Evolutionary conservation across 306 rosid genomes (phyloP).

Genomic region (Cucurbita maxima): DNA sequence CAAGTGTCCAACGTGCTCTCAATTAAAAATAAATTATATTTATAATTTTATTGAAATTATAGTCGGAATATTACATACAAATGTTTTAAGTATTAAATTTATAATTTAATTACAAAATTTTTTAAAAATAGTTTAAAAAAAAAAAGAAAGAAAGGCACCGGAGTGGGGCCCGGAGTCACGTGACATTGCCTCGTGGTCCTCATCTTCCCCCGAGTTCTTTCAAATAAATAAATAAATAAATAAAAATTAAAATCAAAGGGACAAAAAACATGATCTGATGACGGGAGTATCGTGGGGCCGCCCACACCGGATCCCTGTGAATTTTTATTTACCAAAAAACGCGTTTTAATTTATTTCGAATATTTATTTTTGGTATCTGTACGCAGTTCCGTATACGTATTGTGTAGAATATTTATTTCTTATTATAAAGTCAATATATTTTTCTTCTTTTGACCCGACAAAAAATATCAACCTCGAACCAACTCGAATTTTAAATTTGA

Average conservation of each 20-base stretch:
- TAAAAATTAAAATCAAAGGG: not conserved
- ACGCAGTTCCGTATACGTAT: not conserved
- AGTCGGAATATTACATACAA: too few species aligned
- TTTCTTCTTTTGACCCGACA: not conserved
- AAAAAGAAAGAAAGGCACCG: not conserved
- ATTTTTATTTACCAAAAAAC: not conserved
- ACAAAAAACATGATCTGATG: conserved; percentile 1
- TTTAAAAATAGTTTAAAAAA: too few species aligned
- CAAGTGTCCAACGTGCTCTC: not conserved
- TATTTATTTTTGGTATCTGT: not conserved
- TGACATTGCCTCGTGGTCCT: not conserved
- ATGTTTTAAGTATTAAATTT: too few species aligned
- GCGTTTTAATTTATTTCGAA: not conserved
- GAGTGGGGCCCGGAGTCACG: not conserved
- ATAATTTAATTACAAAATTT: too few species aligned
- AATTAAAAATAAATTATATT: not conserved
- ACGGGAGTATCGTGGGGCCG: conserved; percentile 1
- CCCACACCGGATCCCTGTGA: not conserved
- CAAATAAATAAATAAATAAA: too few species aligned
- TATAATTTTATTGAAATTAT: too few species aligned
- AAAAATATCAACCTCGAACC: too few species aligned
- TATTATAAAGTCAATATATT: not conserved
- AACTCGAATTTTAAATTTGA: too few species aligned
- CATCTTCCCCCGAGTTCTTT: not conserved
- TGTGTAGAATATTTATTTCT: not conserved